Evolutionary conservation across 495 filamentous ascomycete species (phyloP).

Genomic region (Aspergillus funiculosus): DNA sequence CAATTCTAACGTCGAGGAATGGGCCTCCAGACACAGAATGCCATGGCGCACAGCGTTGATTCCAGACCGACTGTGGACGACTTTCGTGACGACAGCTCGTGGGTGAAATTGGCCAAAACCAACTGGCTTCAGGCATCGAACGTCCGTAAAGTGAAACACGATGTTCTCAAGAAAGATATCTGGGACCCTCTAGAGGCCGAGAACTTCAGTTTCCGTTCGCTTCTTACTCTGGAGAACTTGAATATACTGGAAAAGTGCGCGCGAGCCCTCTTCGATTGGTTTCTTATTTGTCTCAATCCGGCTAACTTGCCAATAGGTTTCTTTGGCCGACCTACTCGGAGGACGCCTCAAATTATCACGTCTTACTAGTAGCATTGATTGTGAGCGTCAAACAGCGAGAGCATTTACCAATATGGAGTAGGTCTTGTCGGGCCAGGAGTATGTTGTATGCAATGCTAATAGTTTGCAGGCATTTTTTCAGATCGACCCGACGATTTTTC

Average conservation of each 20-base stretch:
- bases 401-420: conserved; percentile 80
- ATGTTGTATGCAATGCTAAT: conserved; percentile 15
- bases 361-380: conserved; percentile 76
- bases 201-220: conserved; percentile 65
- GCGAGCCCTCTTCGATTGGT: background rate
- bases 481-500: conserved; percentile 80
- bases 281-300: background rate
- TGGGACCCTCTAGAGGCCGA: conserved; percentile 86
- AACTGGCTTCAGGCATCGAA: conserved; percentile 73
- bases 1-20: conserved; percentile 29
- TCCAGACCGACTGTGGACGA: conserved; percentile 57
- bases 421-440: conserved; percentile 21
- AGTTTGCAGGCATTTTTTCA: conserved; percentile 59
- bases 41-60: conserved; percentile 46
- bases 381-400: conserved; percentile 85
- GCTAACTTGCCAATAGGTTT: conserved; percentile 51
- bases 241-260: conserved; percentile 81
- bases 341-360: conserved; percentile 83
- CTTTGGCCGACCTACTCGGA: conserved; percentile 93
- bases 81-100: conserved; percentile 71
- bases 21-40: conserved; percentile 34
- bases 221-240: conserved; percentile 81
- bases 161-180: conserved; percentile 80
- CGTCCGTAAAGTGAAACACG: conserved; percentile 69
- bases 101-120: conserved; percentile 73